Base-by-base conservation (phyloP, 257 asterid genomes). In the Paraleonurus japonicus region DNA sequence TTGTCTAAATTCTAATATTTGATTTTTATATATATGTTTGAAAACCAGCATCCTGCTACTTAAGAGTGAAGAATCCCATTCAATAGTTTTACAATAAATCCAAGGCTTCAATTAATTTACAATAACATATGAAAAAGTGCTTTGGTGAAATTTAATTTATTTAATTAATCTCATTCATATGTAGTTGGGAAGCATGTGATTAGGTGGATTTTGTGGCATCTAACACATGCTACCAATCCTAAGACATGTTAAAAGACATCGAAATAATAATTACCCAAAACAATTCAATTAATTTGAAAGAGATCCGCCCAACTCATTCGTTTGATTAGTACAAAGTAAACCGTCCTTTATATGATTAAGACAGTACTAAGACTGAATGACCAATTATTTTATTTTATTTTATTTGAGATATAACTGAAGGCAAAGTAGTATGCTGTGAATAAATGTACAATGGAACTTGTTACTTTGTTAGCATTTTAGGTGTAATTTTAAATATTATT, bases 131-230 rank as follows among this genome's bases (percentile, higher is more conserved):
- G 37, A 15, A 75, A 71, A 78, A 61, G 73, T 64, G 65, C 9
- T 37, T 75, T 55, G 70, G 22, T 72, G 67, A 62, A 73, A 75
- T 48, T 8, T 27, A 66, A 50, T 1, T 45, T 7, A 4, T 76
- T n/a, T 62, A 73, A 67, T 54, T 57, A 69, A 50, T 30, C 32
- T 66, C 28, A 28, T 68, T 63, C 43, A 28, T 37, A 24, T 22
- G 33, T 57, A 7, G 75, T 83, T 81, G 87, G 81, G 80, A 71
- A 81, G 87, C 93, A 90, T 88, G 96, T 90, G 96, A 85, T 86
- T 88, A 81, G 93, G 88, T 88, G 78, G 80, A 77, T 61, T 78
- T 77, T 67, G 80, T 85, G 70, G 86, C 78, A 86, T 85, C 96
- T 65, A 86, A 88, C 96, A 90, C 96, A 86, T 88, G 96, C 83